These are phyloP conservation scores for Silybum marianum DNA, from an alignment of 129 eudicot species.

Conservation along the genomic window DNA sequence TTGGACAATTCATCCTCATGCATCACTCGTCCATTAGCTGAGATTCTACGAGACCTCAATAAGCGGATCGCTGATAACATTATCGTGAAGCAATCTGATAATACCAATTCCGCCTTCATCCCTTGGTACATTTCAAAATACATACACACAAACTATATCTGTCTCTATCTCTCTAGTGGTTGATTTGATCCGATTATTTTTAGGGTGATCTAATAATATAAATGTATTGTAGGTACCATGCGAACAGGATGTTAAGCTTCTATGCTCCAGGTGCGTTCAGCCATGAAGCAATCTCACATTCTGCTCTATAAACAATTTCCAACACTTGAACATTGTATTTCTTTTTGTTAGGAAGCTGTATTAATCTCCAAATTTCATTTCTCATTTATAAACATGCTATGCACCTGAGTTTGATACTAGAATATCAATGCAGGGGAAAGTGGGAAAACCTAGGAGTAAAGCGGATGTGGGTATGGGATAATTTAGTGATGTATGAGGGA, in stretches of 20 bases:
- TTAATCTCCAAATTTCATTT: background rate
- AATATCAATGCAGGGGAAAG: constrained; percentile 11
- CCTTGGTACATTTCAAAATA: constrained; percentile 51
- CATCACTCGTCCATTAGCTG: constrained; percentile 85
- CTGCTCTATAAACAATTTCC: background rate
- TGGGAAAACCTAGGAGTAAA: background rate
- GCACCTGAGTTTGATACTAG: background rate
- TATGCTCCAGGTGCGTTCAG: constrained; percentile 79
- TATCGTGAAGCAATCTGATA: constrained; percentile 31
- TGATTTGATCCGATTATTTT: background rate
- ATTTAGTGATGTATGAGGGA: background rate
- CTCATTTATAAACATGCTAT: background rate
- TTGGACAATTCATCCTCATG: constrained; percentile 58
- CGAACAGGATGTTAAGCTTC: constrained; percentile 93
- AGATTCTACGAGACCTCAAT: constrained; percentile 89
- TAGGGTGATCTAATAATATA: background rate
- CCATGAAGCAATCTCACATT: background rate
- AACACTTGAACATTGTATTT: constrained; percentile 13
- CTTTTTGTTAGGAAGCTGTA: background rate
- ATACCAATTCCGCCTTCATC: constrained; percentile 41
- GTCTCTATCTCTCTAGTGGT: background rate
- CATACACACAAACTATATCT: background rate
- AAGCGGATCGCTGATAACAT: constrained; percentile 87
- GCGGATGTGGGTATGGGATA: background rate
- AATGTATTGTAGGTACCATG: constrained; percentile 69